A percentile compares a stretch with the other conserved stretches of the same genome.
Evolutionary conservation across 2,329 filamentous ascomycete genomes (phyloP).

Genomic region (Epicoccum nigrum): DNA sequence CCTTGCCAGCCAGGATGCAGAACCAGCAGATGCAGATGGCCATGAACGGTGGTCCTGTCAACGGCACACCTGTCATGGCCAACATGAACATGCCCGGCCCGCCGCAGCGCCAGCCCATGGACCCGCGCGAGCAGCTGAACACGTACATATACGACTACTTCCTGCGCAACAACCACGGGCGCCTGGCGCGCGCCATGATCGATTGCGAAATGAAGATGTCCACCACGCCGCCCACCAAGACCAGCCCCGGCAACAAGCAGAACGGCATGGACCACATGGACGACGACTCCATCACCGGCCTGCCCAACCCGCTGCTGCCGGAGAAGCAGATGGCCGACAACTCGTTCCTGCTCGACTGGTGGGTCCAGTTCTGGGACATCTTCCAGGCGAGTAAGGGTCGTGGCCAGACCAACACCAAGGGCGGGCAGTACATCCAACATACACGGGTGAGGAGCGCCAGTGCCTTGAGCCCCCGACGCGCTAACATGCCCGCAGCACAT

Average conservation of each 20-base stretch:
- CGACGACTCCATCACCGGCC: slow-evolving; percentile 83
- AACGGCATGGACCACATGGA: slow-evolving; percentile 74
- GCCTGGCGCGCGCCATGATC: slow-evolving; percentile 73
- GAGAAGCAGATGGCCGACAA: slow-evolving; percentile 66
- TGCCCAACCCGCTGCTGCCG: slow-evolving; percentile 75
- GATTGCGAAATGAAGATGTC: slow-evolving; percentile 61
- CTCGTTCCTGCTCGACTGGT: slow-evolving; percentile 97
- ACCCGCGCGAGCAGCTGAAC: slow-evolving; percentile 67
- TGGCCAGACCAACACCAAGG: slow-evolving; percentile 30
- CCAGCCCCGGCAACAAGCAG: slow-evolving; percentile 70
- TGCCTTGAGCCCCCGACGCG: neutral
- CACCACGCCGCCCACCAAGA: slow-evolving; percentile 62
- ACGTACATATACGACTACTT: slow-evolving; percentile 95
- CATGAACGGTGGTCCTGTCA: slow-evolving; percentile 70
- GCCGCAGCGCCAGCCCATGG: slow-evolving; percentile 40
- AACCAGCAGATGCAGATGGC: slow-evolving; percentile 68
- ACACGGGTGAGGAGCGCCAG: slow-evolving; percentile 68
- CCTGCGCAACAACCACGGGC: slow-evolving; percentile 80
- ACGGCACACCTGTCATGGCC: slow-evolving; percentile 71
- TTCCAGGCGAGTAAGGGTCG: slow-evolving; percentile 77
- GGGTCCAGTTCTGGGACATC: slow-evolving; percentile 96
- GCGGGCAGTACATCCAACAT: slow-evolving; percentile 77
- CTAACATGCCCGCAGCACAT: slow-evolving; percentile 59
- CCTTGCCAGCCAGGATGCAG: slow-evolving; percentile 45
- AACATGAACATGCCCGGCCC: slow-evolving; percentile 49